A percentile compares a stretch with the other conserved stretches of the same genome.
phyloP scores from a whole-genome alignment of 2,329 filamentous ascomycete genomes.

The Fusarium denticulatum region DNA sequence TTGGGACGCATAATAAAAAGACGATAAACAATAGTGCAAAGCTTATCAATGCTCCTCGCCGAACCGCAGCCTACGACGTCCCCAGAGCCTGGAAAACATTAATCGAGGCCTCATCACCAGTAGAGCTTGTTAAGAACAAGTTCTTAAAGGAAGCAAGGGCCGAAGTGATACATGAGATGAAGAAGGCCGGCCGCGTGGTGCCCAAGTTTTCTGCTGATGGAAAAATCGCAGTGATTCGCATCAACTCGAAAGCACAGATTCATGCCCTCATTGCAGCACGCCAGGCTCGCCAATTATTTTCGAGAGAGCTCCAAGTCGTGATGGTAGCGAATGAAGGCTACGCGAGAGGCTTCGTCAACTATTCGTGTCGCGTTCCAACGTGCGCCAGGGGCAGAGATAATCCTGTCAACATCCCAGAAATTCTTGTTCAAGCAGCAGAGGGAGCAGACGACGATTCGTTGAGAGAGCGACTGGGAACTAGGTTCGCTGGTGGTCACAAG shows the following conservation, averaged over 20 bases:
- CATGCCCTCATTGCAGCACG: slow-evolving; percentile 74
- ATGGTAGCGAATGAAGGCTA: slow-evolving; percentile 76
- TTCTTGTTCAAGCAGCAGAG: slow-evolving; percentile 62
- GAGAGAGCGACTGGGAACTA: slow-evolving; percentile 65
- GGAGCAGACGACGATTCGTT: slow-evolving; percentile 51
- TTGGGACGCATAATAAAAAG: slow-evolving; percentile 71
- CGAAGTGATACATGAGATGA: slow-evolving; percentile 70
- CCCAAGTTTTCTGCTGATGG: slow-evolving; percentile 72
- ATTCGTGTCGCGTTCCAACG: slow-evolving; percentile 70
- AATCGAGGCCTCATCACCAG: slow-evolving; percentile 59
- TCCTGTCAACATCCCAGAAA: slow-evolving; percentile 71
- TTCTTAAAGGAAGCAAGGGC: slow-evolving; percentile 62
- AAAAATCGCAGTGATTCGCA: slow-evolving; percentile 70
- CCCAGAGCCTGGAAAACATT: slow-evolving; percentile 69
- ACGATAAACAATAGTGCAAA: slow-evolving; percentile 70
- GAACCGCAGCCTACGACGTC: slow-evolving; percentile 70
- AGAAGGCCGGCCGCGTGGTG: slow-evolving; percentile 68
- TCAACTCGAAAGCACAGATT: slow-evolving; percentile 68
- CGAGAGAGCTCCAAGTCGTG: slow-evolving; percentile 68
- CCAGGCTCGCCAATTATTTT: slow-evolving; percentile 70
- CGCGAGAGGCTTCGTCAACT: slow-evolving; percentile 70
- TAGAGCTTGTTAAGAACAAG: slow-evolving; percentile 59
- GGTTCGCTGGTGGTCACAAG: slow-evolving; percentile 73
- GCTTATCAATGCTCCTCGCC: slow-evolving; percentile 71
- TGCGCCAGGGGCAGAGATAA: slow-evolving; percentile 63